Base-by-base conservation (phyloP, 2,329 filamentous ascomycete genomes). In the Aureobasidium sp. region DNA sequence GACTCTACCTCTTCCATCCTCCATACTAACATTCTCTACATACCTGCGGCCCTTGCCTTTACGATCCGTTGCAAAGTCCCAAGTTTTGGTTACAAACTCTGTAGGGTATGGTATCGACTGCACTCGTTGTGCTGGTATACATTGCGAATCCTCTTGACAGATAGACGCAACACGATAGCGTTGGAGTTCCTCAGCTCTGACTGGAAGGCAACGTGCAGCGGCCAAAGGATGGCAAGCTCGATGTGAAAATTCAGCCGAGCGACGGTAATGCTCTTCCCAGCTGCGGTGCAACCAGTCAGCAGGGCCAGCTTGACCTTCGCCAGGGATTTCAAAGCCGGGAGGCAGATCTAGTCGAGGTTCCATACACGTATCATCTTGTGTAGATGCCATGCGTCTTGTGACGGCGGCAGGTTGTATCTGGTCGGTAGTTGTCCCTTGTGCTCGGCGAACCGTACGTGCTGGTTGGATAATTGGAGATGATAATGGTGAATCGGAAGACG, bases 231-330 rank as follows among this genome's bases (percentile, higher is more conserved):
- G 52, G 5, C 37, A 56, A 12, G 52, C 26, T 23, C 39, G 37
- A 12, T 8, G 27, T n/a, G 52, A 20, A 8, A 6, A 10, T 32
- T 56, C 37, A 5, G 52, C 52, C 1, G n/a, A 32, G 5, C n/a
- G 52, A 13, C 52, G 52, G 12, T 56, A 42, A n/a, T 56, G 52
- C 13, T 56, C 52, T 44, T 27, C 52, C 52, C 37, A 56, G 10
- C 52, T n/a, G 17, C 52, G 37, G 9, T 56, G 37, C 6, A 56
- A 4, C 52, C 52, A 56, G 27, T 56, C 52, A 2, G 15, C 39
- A 15, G 52, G 52, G 2, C 52, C 52, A 1, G 52, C 52, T 10
- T 56, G 52, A 2, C 52, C 52, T 34, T 23, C 27, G 3, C 9
- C 39, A 15, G 52, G 52, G 1, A 56, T 27, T 1, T 56, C 26